Conservation (phyloP, 352 stramenopile species). For the Paralagenidium karlingii region DNA sequence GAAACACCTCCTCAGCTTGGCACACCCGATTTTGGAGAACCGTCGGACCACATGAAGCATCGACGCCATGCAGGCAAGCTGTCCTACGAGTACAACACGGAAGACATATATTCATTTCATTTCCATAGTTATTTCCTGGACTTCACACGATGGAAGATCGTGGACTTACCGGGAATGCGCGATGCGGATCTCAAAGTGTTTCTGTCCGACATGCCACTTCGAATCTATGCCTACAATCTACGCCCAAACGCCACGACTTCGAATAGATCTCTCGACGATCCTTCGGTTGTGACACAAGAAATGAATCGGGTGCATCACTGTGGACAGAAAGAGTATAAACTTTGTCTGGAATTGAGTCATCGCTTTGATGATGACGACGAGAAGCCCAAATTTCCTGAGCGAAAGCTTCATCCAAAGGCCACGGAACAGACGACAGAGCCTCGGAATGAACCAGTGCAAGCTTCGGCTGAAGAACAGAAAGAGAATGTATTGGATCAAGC, state of each 20-base stretch:
- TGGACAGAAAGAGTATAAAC: slow-evolving; percentile 33
- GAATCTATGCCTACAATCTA: slow-evolving; percentile 38
- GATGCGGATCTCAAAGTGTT: slow-evolving; percentile 29
- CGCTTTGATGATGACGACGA: too few species aligned
- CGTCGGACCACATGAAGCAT: slow-evolving; percentile 14
- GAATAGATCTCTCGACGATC: background rate
- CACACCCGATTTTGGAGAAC: slow-evolving; percentile 36
- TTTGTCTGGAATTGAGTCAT: slow-evolving; percentile 36
- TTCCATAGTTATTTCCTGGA: slow-evolving; percentile 67
- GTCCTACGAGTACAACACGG: slow-evolving; percentile 41
- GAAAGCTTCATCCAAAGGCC: too few species aligned
- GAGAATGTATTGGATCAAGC: too few species aligned
- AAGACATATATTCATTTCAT: slow-evolving; percentile 55
- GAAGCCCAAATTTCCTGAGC: too few species aligned
- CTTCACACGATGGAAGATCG: slow-evolving; percentile 35
- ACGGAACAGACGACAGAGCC: too few species aligned
- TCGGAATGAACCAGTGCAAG: too few species aligned
- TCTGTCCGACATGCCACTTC: slow-evolving; percentile 48
- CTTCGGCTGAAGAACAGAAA: too few species aligned
- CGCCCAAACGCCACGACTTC: slow-evolving; percentile 1
- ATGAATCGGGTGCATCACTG: slow-evolving; percentile 17
- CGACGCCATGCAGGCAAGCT: slow-evolving; percentile 17
- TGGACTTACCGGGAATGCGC: slow-evolving; percentile 34
- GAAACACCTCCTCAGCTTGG: slow-evolving; percentile 20
- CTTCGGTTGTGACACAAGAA: too few species aligned